A percentile compares a stretch with the other conserved stretches of the same genome.
Evolutionary conservation across 192 early-diverging fungal species (phyloP).

Genomic region (Podochytrium sp.): DNA sequence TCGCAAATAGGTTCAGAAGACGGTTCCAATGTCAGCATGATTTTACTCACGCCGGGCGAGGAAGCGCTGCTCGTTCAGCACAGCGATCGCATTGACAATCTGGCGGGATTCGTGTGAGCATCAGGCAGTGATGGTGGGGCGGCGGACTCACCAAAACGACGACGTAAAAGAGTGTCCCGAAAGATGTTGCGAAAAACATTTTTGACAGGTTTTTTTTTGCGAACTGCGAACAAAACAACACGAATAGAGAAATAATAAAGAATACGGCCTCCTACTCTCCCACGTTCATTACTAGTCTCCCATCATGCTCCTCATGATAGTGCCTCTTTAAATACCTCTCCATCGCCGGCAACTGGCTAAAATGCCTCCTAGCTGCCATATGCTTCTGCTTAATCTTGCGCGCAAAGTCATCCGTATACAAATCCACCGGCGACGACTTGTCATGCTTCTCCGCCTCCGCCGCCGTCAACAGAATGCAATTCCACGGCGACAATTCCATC

Average conservation of each 20-base stretch:
- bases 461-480: constrained; percentile 60
- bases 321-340: constrained; percentile 48
- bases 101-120: neutral
- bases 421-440: constrained; percentile 21
- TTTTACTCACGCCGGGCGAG: constrained; percentile 78
- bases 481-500: constrained; percentile 56
- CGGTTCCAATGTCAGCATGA: neutral
- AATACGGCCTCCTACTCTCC: too few species aligned
- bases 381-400: constrained; percentile 55
- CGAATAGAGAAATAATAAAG: too few species aligned
- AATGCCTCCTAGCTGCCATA: constrained; percentile 51
- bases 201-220: too few species aligned
- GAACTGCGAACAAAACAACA: too few species aligned
- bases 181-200: constrained; percentile 54
- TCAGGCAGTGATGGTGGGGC: neutral
- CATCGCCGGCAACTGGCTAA: constrained; percentile 54
- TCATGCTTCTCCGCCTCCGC: constrained; percentile 61
- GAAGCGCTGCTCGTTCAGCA: constrained; percentile 92
- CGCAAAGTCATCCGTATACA: constrained; percentile 59
- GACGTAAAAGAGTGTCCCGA: constrained; percentile 81
- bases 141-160: constrained; percentile 63
- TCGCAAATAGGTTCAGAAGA: constrained; percentile 16
- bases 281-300: constrained; percentile 26
- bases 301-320: constrained; percentile 42
- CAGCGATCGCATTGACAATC: constrained; percentile 80